These are phyloP conservation scores for Scleroderma citrinum DNA, from an alignment of 768 basidiomycete species.

Conservation along the genomic window DNA sequence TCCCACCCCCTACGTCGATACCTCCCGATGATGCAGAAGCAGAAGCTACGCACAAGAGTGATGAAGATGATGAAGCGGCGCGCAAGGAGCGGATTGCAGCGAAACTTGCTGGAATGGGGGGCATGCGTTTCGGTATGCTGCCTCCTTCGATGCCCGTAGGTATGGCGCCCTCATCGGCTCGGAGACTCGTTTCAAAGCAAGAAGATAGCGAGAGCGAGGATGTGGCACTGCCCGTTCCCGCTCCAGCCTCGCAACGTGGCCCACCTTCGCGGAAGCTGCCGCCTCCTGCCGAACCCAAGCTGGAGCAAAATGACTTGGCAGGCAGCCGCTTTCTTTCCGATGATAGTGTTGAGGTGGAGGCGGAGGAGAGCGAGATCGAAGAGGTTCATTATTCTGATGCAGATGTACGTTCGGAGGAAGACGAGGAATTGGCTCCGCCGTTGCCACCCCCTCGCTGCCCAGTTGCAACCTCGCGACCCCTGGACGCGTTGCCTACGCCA, in stretches of 20 bases:
- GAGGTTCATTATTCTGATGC: conserved; percentile 58
- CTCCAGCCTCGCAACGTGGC: conserved; percentile 27
- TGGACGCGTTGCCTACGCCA: conserved; percentile 37
- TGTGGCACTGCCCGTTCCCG: conserved; percentile 19
- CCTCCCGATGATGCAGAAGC: conserved; percentile 20
- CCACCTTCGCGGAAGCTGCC: conserved; percentile 30
- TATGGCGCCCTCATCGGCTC: conserved; percentile 10
- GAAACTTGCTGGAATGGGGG: conserved; percentile 50
- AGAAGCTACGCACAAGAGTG: conserved; percentile 14
- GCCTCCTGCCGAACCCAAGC: conserved; percentile 9
- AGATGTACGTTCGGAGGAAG: conserved; percentile 21
- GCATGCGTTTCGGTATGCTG: conserved; percentile 53
- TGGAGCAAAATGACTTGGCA: conserved; percentile 30
- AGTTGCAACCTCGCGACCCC: conserved; percentile 16
- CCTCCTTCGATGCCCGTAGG: conserved; percentile 20
- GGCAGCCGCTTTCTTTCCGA: conserved; percentile 43
- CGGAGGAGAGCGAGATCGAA: conserved; percentile 69
- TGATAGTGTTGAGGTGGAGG: conserved; percentile 60
- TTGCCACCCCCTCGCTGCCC: conserved; percentile 48
- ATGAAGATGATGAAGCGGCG: conserved; percentile 51
- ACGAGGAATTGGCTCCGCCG: conserved; percentile 42
- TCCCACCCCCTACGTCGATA: conserved; percentile 32
- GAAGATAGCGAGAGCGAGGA: conserved; percentile 29
- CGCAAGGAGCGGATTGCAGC: conserved; percentile 50
- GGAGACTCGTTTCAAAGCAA: conserved; percentile 12